Evolutionary conservation across 225 moss, liverwort and hornwort species (phyloP), one percentile per base, ranked within the genome.

Genomic region (Pseudoscleropodium purum): DNA sequence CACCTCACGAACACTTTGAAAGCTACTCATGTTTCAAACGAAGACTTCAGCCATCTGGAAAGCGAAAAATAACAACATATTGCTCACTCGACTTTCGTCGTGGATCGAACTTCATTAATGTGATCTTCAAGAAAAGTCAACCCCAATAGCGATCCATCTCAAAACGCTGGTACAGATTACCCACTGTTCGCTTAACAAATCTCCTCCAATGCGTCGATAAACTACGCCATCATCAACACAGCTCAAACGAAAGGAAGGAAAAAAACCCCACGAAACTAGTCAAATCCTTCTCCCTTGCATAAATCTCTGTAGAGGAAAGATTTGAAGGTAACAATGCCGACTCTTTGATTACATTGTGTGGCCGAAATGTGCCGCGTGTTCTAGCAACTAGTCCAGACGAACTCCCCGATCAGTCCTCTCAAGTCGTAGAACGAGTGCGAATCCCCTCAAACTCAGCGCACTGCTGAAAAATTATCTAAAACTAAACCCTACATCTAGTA

Each of bases 321-420:
- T 70, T 39, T 39, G 62, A 91, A 88, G 63, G 84, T 72, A 77
- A 73, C 84, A 74, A 91, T 87, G 81, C 77, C 82, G 79, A 88
- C 90, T 94, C 91, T 91, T 90, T 89, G 85, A 85, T 87, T 85
- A 89, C 89, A 94, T 84, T 59, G 84, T 69, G 86, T 89, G 85
- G 87, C 92, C 85, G 81, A 83, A 83, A 91, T 85, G 89, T 69
- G 76, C 39, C 54, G 56, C 10, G 62, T 77, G 70, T 60, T 37
- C 59, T 30, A 29, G 43, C 61, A 87, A 31, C 84, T 65, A 45
- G 60, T 68, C 87, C 90, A 63, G 56, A 90, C 61, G 21, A 85
- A 56, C 59, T 65, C 64, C 41, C 65, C 52, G 26, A 88, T 76
- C 74, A 85, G 84, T 84, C 49, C 86, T 62, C 77, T 89, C 86